A percentile compares a stretch with the other conserved stretches of the same genome.
Conservation (phyloP, 2,329 filamentous ascomycete species). For the Aspergillus eucalypticola region DNA sequence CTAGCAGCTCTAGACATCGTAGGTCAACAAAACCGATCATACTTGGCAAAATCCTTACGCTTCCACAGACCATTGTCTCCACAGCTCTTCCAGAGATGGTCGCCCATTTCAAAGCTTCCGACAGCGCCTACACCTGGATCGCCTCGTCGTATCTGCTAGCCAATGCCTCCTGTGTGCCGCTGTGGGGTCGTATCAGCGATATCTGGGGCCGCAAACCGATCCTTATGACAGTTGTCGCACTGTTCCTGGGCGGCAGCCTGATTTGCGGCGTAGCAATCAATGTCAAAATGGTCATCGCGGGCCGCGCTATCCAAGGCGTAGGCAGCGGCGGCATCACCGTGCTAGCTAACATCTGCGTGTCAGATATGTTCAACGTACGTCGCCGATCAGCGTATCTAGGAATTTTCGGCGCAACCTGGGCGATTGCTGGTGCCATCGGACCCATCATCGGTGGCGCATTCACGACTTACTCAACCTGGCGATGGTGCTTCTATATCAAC, state of each 20-base stretch:
- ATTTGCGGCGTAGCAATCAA: conserved; percentile 54
- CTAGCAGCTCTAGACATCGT: conserved; percentile 1
- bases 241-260: conserved; percentile 60
- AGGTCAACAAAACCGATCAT: not conserved
- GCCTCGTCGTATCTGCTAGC: conserved; percentile 39
- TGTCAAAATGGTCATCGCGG: conserved; percentile 59
- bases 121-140: conserved; percentile 42
- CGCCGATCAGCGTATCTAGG: conserved; percentile 16
- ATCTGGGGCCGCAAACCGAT: conserved; percentile 63
- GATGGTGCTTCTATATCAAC: conserved; percentile 46
- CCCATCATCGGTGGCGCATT: conserved; percentile 38
- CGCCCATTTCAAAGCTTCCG: conserved; percentile 31
- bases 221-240: conserved; percentile 54
- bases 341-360: conserved; percentile 59
- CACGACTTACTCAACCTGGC: conserved; percentile 54
- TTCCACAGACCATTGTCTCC: conserved; percentile 29
- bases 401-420: conserved; percentile 29
- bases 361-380: conserved; percentile 58
- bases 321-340: conserved; percentile 60
- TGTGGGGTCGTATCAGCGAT: conserved; percentile 46
- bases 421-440: conserved; percentile 49
- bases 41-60: not conserved
- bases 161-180: conserved; percentile 40
- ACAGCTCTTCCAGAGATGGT: conserved; percentile 41
- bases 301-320: conserved; percentile 58